Base-by-base conservation (phyloP, 148 eudicot species). In the Linanthus parryae region DNA sequence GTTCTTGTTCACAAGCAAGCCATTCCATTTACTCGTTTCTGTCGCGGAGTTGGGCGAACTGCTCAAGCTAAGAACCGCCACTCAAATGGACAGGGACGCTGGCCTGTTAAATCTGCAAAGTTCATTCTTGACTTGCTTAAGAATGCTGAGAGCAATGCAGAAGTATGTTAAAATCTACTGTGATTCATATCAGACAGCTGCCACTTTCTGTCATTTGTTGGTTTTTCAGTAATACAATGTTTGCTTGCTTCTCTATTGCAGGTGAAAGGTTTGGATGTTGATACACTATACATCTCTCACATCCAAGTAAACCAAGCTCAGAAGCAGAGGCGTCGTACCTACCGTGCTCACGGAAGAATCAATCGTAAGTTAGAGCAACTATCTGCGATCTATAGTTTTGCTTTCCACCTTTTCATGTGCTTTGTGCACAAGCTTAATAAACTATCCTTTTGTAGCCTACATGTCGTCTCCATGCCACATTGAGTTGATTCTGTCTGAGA, bases 111-210 rank as follows among this genome's bases (percentile, higher is more conserved):
- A 35, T 81, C 88, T 15, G 83, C 81, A 1, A 69, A 66, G 41
- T 74, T 71, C 57, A 72, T 81, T 57, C 63, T 81, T 45, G 88
- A 81, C 51, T 61, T 81, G 52, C 75, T 81, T 6, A 81, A 81
- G 73, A 81, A 81, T 66, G 88, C 83, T 10, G 88, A 77, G 66
- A 81, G 88, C 21, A 81, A 77, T 66, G 88, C 88, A 8, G 87
- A 77, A 62, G 83, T 73, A 71, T 11, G 65, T 39, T 17, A 7
- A n/a, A 16, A 14, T 0, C 47, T 13, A n/a, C n/a, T n/a, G n/a
- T n/a, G n/a, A n/a, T n/a, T n/a, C n/a, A 14, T 30, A 2, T 49
- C 2, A 48, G 7, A n/a, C 17, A 8, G 7, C 4, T 3, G 17
- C 6, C 8, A 3, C 7, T n/a, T 31, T 26, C 16, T 15, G 22